Conservation (phyloP, 2,329 filamentous ascomycete genomes). For the Aspergillus piperis region DNA sequence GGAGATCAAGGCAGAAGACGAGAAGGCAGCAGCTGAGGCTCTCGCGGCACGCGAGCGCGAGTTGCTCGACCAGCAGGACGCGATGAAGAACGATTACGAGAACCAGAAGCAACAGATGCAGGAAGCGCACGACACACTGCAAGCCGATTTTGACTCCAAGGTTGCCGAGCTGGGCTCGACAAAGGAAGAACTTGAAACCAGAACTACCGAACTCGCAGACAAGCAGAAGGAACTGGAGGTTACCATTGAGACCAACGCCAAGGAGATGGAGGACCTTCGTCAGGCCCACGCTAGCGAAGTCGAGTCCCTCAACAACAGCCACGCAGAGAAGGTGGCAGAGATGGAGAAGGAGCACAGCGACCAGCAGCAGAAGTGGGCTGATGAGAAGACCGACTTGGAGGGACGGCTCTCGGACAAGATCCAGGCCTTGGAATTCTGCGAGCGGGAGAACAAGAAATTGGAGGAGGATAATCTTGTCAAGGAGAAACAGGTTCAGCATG, state of each 20-base stretch:
- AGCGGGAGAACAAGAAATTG: slow-evolving; percentile 46
- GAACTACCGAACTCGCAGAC: slow-evolving; percentile 15
- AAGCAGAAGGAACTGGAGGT: slow-evolving; percentile 37
- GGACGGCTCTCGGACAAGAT: slow-evolving; percentile 45
- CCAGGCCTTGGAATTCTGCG: slow-evolving; percentile 43
- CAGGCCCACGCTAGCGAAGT: slow-evolving; percentile 29
- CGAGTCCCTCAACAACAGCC: slow-evolving; percentile 26
- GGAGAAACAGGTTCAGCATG: slow-evolving; percentile 49
- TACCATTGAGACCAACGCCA: slow-evolving; percentile 29
- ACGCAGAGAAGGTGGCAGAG: slow-evolving; percentile 28
- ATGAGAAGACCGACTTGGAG: slow-evolving; percentile 35
- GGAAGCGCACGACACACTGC: slow-evolving; percentile 37
- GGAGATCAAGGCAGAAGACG: slow-evolving; percentile 47
- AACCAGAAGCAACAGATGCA: slow-evolving; percentile 42
- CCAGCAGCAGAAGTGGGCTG: slow-evolving; percentile 37
- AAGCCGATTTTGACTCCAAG: slow-evolving; percentile 39
- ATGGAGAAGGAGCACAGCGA: slow-evolving; percentile 32
- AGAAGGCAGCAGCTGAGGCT: slow-evolving; percentile 40
- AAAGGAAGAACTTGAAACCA: slow-evolving; percentile 24
- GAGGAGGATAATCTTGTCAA: slow-evolving; percentile 50
- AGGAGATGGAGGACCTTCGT: slow-evolving; percentile 28
- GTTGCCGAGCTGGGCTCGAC: slow-evolving; percentile 36
- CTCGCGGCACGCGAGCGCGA: slow-evolving; percentile 45
- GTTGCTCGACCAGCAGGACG: slow-evolving; percentile 43
- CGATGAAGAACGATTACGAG: slow-evolving; percentile 38